These are phyloP conservation scores for Ambrosiella xylebori DNA, from an alignment of 2,329 filamentous ascomycete genomes.

Conservation along the genomic window DNA sequence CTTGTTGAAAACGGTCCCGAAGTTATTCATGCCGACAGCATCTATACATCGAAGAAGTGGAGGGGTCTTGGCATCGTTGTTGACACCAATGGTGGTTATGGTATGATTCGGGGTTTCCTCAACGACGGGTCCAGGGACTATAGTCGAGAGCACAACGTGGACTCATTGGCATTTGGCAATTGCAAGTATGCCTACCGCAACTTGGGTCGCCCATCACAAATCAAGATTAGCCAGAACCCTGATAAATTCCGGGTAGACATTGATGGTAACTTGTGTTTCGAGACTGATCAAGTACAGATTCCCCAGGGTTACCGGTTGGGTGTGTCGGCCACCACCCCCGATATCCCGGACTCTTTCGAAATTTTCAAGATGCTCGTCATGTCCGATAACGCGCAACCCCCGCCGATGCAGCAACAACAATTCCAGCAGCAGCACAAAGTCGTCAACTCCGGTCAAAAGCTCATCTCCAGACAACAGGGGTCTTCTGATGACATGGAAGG, in stretches of 20 bases:
- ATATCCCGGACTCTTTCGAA: slow-evolving; percentile 89
- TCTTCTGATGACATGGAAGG: slow-evolving; percentile 24
- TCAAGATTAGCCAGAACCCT: slow-evolving; percentile 53
- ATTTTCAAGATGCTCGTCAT: slow-evolving; percentile 71
- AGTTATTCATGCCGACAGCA: slow-evolving; percentile 51
- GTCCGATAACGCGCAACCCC: slow-evolving; percentile 30
- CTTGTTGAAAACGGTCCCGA: slow-evolving; percentile 53
- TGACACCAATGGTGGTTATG: slow-evolving; percentile 61
- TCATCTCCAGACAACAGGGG: slow-evolving; percentile 17
- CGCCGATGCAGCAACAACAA: slow-evolving; percentile 18
- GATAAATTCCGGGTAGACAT: slow-evolving; percentile 59
- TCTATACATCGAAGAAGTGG: slow-evolving; percentile 72
- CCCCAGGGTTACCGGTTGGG: slow-evolving; percentile 73
- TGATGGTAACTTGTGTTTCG: slow-evolving; percentile 69
- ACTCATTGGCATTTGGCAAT: slow-evolving; percentile 80
- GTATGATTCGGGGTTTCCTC: slow-evolving; percentile 77
- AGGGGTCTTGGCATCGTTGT: slow-evolving; percentile 81
- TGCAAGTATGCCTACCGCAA: slow-evolving; percentile 87
- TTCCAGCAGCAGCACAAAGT: slow-evolving; percentile 18
- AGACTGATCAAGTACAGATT: slow-evolving; percentile 60
- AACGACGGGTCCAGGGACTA: slow-evolving; percentile 80
- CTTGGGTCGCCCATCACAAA: slow-evolving; percentile 61
- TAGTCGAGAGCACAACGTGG: slow-evolving; percentile 56
- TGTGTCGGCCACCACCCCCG: slow-evolving; percentile 71
- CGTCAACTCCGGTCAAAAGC: slow-evolving; percentile 15